A percentile compares a stretch with the other conserved stretches of the same genome.
phyloP scores from a whole-genome alignment of 495 filamentous ascomycete species.

The Cercophora samala region DNA sequence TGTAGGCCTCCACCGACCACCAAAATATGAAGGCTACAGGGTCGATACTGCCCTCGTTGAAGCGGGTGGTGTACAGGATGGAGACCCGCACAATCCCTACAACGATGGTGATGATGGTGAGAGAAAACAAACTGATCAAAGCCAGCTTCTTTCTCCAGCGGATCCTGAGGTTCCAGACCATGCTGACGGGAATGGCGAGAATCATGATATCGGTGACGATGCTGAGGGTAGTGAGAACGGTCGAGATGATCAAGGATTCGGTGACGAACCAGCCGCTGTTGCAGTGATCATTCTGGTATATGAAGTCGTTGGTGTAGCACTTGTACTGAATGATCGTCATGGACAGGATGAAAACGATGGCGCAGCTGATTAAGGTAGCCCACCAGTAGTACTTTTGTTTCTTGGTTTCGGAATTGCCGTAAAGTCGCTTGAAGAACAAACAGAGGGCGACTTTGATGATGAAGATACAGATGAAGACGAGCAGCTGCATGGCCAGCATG shows the following conservation, averaged over 20 bases:
- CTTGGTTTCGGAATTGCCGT: constrained; percentile 12
- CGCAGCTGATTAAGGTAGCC: constrained; percentile 17
- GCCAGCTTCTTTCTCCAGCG: constrained; percentile 19
- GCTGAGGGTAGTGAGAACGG: constrained; percentile 28
- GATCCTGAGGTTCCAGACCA: constrained; percentile 34
- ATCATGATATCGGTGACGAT: constrained; percentile 33
- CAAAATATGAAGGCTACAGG: constrained; percentile 26
- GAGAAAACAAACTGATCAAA: constrained; percentile 33
- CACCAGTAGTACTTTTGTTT: constrained; percentile 22
- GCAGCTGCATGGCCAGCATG: constrained; percentile 16
- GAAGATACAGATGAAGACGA: constrained; percentile 30
- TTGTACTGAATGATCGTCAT: constrained; percentile 1
- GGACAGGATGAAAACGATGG: constrained; percentile 19
- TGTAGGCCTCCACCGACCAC: constrained; percentile 22
- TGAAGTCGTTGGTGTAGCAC: not conserved
- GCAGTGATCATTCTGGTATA: not conserved
- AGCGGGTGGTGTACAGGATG: constrained; percentile 7
- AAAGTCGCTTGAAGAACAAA: constrained; percentile 33
- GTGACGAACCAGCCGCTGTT: not conserved
- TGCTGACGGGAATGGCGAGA: constrained; percentile 25
- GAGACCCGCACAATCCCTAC: constrained; percentile 29
- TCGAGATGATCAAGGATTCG: constrained; percentile 22
- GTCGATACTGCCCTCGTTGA: constrained; percentile 14
- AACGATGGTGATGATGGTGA: constrained; percentile 30
- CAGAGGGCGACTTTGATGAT: constrained; percentile 32